phyloP scores from a whole-genome alignment of 192 early-diverging fungal genomes.

The Backusella liffmaniae region DNA sequence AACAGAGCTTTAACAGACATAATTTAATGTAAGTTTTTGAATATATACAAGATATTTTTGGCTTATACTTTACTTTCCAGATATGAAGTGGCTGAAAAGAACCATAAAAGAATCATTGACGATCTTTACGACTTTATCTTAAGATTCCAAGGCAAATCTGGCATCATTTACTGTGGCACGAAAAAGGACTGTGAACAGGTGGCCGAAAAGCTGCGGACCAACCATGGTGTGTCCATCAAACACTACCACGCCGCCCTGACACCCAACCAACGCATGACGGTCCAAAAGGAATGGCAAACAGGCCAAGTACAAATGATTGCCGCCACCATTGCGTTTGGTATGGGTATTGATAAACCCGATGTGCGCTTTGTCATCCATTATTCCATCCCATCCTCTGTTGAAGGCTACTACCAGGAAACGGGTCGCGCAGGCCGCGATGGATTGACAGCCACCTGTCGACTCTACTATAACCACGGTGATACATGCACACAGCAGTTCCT shows the following conservation, averaged over 20 bases:
- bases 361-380: slow-evolving; percentile 96
- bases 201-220: slow-evolving; percentile 63
- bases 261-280: slow-evolving; percentile 67
- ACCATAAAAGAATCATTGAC: slow-evolving; percentile 38
- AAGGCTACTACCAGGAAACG: slow-evolving; percentile 97
- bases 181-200: slow-evolving; percentile 79
- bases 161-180: slow-evolving; percentile 92
- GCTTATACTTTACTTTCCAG: slow-evolving; percentile 22
- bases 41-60: neutral
- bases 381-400: slow-evolving; percentile 83
- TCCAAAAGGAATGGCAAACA: slow-evolving; percentile 84
- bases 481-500: slow-evolving; percentile 62
- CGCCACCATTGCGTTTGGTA: slow-evolving; percentile 96
- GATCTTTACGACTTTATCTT: slow-evolving; percentile 77
- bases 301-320: slow-evolving; percentile 81
- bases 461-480: slow-evolving; percentile 69
- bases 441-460: slow-evolving; percentile 72
- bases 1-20: slow-evolving; percentile 84
- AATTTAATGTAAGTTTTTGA: slow-evolving; percentile 59
- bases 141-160: slow-evolving; percentile 63
- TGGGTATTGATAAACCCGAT: slow-evolving; percentile 97
- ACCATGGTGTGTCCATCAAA: slow-evolving; percentile 57
- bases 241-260: slow-evolving; percentile 91
- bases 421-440: slow-evolving; percentile 96
- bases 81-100: slow-evolving; percentile 69